Evolutionary conservation across 441 rosid genomes (phyloP).

Genomic region (Sinapis alba): DNA sequence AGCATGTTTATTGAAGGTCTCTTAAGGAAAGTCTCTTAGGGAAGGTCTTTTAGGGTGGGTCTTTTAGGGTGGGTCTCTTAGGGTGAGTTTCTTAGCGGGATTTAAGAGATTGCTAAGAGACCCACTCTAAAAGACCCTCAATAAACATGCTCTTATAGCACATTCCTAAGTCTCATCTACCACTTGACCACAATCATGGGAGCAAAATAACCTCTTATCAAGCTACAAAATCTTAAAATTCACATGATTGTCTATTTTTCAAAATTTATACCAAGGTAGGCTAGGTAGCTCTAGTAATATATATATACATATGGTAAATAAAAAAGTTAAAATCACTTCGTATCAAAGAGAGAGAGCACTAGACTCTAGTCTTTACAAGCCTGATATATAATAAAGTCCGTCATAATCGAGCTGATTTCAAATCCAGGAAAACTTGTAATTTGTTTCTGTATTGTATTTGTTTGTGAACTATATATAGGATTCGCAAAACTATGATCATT

Average conservation of each 20-base stretch:
- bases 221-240: background rate
- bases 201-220: background rate
- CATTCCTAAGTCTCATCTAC: too few species aligned
- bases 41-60: too few species aligned
- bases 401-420: background rate
- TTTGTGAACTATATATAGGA: background rate
- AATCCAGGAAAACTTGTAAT: background rate
- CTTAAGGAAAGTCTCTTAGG: too few species aligned
- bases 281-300: background rate
- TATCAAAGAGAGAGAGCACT: background rate
- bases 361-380: background rate
- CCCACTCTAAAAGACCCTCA: too few species aligned
- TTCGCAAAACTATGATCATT: background rate
- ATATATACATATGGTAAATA: background rate
- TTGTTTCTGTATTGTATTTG: background rate
- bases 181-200: too few species aligned
- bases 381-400: background rate
- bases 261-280: background rate
- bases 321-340: background rate
- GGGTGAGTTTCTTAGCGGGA: too few species aligned
- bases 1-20: too few species aligned
- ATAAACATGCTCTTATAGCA: too few species aligned
- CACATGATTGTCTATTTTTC: background rate
- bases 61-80: too few species aligned
- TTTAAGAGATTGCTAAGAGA: too few species aligned